Evolutionary conservation across 129 eudicot species (phyloP), one percentile per base, ranked within the genome.

Genomic region (Helianthus tuberosus): DNA sequence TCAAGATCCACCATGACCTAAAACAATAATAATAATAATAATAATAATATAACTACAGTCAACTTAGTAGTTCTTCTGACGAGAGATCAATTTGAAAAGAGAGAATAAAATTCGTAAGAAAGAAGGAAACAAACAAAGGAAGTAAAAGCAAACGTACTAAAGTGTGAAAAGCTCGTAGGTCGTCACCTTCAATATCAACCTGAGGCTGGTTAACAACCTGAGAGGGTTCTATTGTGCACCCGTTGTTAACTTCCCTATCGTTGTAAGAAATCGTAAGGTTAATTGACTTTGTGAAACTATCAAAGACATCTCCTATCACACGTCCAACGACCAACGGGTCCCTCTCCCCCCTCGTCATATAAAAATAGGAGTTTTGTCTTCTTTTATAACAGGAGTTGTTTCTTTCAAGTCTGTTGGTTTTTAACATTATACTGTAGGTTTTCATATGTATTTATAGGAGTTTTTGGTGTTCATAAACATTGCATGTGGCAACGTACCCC

Each of bases 1-100:
- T 91, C 97, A 54, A 96, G 97, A 64, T 91, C 97, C 54, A 91
- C 96, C 97, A 91, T 86, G 10, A 91, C 83, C 97, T 91, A 59
- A 51, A 69, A 50, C 13, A 77, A n/a, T n/a, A n/a, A n/a, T n/a
- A n/a, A n/a, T n/a, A n/a, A n/a, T n/a, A n/a, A n/a, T n/a, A n/a
- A n/a, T 1, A 50, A 60, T 59, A 48, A 65, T 73, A 17, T 46
- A 2, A 25, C 35, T 8, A 20, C 17, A 73, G 50, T 36, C 43
- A 6, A 5, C 27, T 44, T 51, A 65, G 6, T 39, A 12, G 17
- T 20, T 13, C 50, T 23, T 13, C 38, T 2, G 23, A 20, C 23
- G 23, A 20, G 23, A 20, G 23, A 20, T 20, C 23, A 20, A 20
- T 20, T 20, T 20, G 25, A 15, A 72, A 13, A 11, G 6, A 0